phyloP scores from a whole-genome alignment of 2,329 filamentous ascomycete genomes.

The Alternaria arbusti region DNA sequence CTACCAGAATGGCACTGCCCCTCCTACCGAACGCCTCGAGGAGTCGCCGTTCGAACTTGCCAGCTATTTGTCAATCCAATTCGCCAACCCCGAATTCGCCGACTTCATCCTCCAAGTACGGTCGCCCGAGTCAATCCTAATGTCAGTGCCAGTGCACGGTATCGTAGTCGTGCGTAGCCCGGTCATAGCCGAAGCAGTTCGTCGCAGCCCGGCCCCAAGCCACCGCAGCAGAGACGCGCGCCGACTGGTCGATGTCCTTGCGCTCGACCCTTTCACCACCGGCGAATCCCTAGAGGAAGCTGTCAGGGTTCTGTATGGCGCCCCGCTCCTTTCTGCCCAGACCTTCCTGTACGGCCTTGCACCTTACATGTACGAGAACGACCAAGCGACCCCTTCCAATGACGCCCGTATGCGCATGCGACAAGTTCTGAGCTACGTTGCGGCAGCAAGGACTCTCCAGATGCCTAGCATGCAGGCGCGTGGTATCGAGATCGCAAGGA shows the following conservation, averaged over 20 bases:
- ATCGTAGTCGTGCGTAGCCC: conserved; percentile 46
- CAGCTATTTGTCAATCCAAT: conserved; percentile 41
- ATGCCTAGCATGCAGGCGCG: conserved; percentile 63
- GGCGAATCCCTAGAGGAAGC: conserved; percentile 43
- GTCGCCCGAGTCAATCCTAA: conserved; percentile 31
- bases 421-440: conserved; percentile 64
- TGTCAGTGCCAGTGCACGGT: conserved; percentile 45
- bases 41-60: conserved; percentile 40
- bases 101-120: conserved; percentile 47
- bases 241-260: conserved; percentile 35
- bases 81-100: conserved; percentile 45
- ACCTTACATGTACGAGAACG: conserved; percentile 32
- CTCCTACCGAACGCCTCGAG: conserved; percentile 25
- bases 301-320: conserved; percentile 46
- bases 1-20: conserved; percentile 25
- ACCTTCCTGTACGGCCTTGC: conserved; percentile 39
- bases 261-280: conserved; percentile 35
- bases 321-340: conserved; percentile 36
- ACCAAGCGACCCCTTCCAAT: conserved; percentile 27
- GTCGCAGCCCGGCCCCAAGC: conserved; percentile 23
- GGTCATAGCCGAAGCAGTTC: conserved; percentile 40
- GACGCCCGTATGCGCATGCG: conserved; percentile 46
- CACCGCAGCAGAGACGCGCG: conserved; percentile 34
- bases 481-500: conserved; percentile 65
- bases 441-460: conserved; percentile 65